Conservation (phyloP, 352 stramenopile species). For the Globisporangium rhizosaccharum region DNA sequence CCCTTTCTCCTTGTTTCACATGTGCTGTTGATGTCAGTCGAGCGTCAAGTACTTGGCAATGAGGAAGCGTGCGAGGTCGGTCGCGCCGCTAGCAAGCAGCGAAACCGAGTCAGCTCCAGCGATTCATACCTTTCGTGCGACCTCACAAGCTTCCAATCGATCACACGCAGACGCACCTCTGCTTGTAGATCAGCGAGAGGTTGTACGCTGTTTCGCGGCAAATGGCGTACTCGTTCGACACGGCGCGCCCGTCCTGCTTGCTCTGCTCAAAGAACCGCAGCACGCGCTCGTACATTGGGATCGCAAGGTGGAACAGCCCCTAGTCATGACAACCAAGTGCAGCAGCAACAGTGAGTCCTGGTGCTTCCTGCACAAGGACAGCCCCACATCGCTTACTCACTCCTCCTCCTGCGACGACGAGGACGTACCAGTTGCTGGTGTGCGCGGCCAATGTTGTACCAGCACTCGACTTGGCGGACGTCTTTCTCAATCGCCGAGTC, state of each 20-base stretch:
- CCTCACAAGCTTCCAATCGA: neutral
- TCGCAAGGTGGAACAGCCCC: slow-evolving; percentile 82
- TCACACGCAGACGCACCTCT: slow-evolving; percentile 39
- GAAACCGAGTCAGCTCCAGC: slow-evolving; percentile 3
- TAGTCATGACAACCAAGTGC: slow-evolving; percentile 11
- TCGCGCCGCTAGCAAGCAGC: slow-evolving; percentile 39
- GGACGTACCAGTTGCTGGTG: slow-evolving; percentile 80
- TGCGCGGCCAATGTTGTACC: slow-evolving; percentile 84
- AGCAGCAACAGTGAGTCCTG: neutral
- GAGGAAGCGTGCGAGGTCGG: slow-evolving; percentile 71
- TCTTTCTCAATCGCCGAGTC: slow-evolving; percentile 55
- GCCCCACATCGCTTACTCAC: too few relatives aligned
- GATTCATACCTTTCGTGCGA: neutral
- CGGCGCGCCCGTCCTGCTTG: slow-evolving; percentile 35
- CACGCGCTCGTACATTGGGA: slow-evolving; percentile 85
- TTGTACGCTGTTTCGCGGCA: slow-evolving; percentile 86
- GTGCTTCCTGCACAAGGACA: too few relatives aligned
- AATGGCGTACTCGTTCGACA: slow-evolving; percentile 64
- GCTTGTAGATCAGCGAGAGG: slow-evolving; percentile 83
- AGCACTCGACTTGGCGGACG: slow-evolving; percentile 65
- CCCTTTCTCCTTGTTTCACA: neutral
- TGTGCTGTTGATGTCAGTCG: slow-evolving; percentile 18
- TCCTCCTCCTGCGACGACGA: slow-evolving; percentile 2
- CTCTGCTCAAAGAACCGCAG: slow-evolving; percentile 70
- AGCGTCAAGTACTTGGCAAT: slow-evolving; percentile 80